A percentile compares a stretch with the other conserved stretches of the same genome.
Conservation (phyloP, 371 early-diverging fungal species). For the Zychaea mexicana region DNA sequence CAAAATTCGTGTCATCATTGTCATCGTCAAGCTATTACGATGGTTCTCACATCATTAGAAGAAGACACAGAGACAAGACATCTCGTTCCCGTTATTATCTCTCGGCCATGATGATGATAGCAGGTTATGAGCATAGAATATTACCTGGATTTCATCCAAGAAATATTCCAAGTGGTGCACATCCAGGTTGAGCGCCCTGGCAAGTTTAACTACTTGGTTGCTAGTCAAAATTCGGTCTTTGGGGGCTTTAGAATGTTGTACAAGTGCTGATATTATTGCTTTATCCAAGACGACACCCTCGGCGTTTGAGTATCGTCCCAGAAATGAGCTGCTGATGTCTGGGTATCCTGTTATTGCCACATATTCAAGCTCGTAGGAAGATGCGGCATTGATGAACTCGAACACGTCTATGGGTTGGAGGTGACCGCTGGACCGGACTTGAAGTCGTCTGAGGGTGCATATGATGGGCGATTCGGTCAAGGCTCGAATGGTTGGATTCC, state of each 20-base stretch:
- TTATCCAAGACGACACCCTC: background rate
- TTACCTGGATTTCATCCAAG: background rate
- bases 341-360: background rate
- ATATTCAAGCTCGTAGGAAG: background rate
- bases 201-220: background rate
- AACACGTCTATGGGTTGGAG: background rate
- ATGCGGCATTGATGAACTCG: background rate
- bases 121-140: too few relatives aligned
- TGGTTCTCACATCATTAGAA: too few relatives aligned
- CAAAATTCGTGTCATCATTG: background rate
- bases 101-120: too few relatives aligned
- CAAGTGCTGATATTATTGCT: background rate
- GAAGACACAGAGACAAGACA: background rate
- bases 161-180: background rate
- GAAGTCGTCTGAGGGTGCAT: background rate
- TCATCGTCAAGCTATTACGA: background rate
- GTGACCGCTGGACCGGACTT: background rate
- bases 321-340: background rate
- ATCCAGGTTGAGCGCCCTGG: background rate
- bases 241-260: background rate
- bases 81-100: too few relatives aligned
- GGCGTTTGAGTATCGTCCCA: background rate
- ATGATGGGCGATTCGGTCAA: background rate
- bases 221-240: slow-evolving; percentile 1
- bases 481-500: background rate